phyloP scores from a whole-genome alignment of 805 yeast species.

The Kregervanrija delftensis region DNA sequence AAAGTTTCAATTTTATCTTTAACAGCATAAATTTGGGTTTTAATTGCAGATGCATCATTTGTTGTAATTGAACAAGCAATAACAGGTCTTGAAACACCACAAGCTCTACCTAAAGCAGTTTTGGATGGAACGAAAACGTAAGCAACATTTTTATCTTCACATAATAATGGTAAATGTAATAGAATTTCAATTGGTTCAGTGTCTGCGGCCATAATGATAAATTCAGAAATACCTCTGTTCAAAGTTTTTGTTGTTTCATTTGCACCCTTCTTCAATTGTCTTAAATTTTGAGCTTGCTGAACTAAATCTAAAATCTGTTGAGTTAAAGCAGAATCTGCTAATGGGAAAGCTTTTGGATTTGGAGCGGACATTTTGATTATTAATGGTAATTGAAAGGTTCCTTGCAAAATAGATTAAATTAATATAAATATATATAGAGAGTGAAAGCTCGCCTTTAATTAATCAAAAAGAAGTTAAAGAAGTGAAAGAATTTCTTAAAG shows the following conservation, averaged over 20 bases:
- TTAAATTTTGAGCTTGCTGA: conserved; percentile 95
- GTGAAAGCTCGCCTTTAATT: conserved; percentile 32
- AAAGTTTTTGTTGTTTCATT: conserved; percentile 98
- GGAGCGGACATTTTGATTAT: conserved; percentile 61
- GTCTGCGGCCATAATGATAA: conserved; percentile 99
- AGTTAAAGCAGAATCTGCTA: conserved; percentile 91
- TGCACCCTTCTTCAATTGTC: conserved; percentile 99
- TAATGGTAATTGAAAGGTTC: conserved; percentile 32
- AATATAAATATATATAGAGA: conserved; percentile 3
- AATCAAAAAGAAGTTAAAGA: not conserved
- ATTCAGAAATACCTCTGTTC: conserved; percentile 99
- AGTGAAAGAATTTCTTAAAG: not conserved
- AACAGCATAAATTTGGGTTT: conserved; percentile 93
- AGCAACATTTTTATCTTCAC: conserved; percentile 99
- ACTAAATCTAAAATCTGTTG: conserved; percentile 97
- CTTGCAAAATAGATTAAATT: conserved; percentile 32
- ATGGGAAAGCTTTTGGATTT: conserved; percentile 98
- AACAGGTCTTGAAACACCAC: conserved; percentile 99
- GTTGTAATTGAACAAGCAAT: conserved; percentile 98
- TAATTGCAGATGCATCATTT: conserved; percentile 96
- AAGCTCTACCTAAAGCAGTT: conserved; percentile 98
- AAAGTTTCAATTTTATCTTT: conserved; percentile 99
- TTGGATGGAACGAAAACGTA: conserved; percentile 98
- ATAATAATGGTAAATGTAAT: conserved; percentile 91
- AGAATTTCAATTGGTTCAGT: conserved; percentile 98